Conservation (phyloP, 1,284 basidiomycete genomes). For the Rhodofomes roseus region DNA sequence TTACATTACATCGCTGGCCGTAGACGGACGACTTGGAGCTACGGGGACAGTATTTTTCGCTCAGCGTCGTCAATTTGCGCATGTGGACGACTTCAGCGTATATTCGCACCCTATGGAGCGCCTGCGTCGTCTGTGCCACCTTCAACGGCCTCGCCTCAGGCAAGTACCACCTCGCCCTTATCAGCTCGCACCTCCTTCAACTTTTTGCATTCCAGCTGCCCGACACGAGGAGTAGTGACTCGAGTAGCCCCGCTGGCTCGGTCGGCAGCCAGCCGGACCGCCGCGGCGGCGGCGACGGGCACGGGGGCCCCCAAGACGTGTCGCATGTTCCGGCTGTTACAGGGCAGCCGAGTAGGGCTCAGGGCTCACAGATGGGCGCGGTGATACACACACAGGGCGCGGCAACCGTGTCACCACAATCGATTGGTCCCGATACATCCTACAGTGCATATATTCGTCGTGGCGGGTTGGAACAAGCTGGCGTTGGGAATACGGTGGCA, state of each 20-base stretch:
- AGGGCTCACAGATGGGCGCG: background rate
- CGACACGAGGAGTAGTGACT: conserved; percentile 11
- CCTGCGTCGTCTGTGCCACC: conserved; percentile 9
- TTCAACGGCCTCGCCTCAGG: conserved; percentile 9
- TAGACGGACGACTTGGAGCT: conserved; percentile 18
- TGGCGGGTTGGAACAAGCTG: conserved; percentile 27
- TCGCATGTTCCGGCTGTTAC: conserved; percentile 11
- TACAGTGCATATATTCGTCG: conserved; percentile 24
- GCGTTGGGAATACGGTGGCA: conserved; percentile 12
- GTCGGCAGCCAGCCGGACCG: conserved; percentile 13
- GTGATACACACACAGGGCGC: background rate
- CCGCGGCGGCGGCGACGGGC: conserved; percentile 9
- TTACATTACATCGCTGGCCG: conserved; percentile 17
- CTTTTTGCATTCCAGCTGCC: conserved; percentile 11
- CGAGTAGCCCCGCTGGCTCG: conserved; percentile 14
- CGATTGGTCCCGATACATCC: conserved; percentile 16
- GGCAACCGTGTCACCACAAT: conserved; percentile 4
- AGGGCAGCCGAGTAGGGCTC: conserved; percentile 7
- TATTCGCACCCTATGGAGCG: conserved; percentile 5
- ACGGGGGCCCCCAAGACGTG: conserved; percentile 13
- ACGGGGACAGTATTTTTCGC: conserved; percentile 5
- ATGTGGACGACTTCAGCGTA: conserved; percentile 6
- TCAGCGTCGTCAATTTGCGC: conserved; percentile 10
- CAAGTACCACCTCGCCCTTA: conserved; percentile 14
- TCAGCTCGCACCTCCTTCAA: conserved; percentile 15